These are phyloP conservation scores for Trichoderma gamsii DNA, from an alignment of 495 filamentous ascomycete genomes.

Conservation along the genomic window DNA sequence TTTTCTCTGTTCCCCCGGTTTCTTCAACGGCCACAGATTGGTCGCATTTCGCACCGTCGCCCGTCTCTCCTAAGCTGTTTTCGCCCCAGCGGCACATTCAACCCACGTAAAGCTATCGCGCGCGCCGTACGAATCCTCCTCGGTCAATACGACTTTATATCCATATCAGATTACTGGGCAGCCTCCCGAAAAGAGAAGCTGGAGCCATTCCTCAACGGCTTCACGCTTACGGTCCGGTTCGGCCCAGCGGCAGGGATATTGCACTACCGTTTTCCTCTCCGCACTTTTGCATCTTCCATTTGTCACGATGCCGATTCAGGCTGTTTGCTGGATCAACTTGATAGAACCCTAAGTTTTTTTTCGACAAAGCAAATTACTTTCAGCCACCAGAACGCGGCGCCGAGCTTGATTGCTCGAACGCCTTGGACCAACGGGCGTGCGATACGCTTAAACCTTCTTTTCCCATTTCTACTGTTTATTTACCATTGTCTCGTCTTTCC, in stretches of 20 bases:
- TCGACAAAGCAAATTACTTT: neutral
- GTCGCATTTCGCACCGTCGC: no score
- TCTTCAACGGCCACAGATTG: no score
- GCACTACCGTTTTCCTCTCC: neutral
- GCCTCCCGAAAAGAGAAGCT: neutral
- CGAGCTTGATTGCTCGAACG: neutral
- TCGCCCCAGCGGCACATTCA: no score
- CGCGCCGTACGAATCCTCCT: neutral
- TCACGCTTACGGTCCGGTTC: conserved; percentile 3
- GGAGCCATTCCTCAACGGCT: neutral
- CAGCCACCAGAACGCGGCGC: neutral
- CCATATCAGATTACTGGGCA: no score
- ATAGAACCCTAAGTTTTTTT: neutral
- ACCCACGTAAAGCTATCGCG: neutral
- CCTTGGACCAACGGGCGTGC: neutral
- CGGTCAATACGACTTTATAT: neutral
- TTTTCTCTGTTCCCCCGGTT: neutral
- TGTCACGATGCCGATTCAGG: conserved; percentile 2
- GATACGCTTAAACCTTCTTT: neutral
- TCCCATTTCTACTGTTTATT: neutral
- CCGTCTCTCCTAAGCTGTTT: no score
- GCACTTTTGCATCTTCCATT: neutral
- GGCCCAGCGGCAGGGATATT: neutral
- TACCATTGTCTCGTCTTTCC: neutral
- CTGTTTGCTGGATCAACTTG: neutral